Conservation (phyloP, 2,329 filamentous ascomycete species). For the Neocatenulostroma microsporum region DNA sequence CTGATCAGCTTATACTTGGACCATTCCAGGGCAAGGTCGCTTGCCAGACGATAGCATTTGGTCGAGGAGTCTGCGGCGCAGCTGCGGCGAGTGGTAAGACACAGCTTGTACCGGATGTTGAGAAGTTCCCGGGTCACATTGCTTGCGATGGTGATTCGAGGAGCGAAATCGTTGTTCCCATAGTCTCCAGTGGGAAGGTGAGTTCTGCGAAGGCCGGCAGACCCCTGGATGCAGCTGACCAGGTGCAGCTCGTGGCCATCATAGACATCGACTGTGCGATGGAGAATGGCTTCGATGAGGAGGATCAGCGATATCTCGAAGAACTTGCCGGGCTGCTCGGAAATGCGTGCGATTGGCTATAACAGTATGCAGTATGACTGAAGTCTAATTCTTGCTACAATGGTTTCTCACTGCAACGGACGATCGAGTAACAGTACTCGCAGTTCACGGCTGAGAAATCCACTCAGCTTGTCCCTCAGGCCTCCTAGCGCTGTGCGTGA, state of each 20-base stretch:
- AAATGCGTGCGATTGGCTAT: slow-evolving; percentile 56
- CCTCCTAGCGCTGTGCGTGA: too few relatives aligned
- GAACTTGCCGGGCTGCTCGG: slow-evolving; percentile 54
- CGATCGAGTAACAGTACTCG: too few relatives aligned
- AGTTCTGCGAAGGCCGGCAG: slow-evolving; percentile 15
- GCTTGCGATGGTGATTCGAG: slow-evolving; percentile 68
- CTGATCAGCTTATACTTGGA: slow-evolving; percentile 59
- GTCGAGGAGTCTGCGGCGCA: slow-evolving; percentile 66
- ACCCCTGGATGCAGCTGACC: too few relatives aligned
- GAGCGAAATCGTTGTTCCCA: slow-evolving; percentile 77
- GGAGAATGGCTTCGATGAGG: slow-evolving; percentile 58
- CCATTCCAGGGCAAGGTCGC: slow-evolving; percentile 72
- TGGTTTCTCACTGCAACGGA: too few relatives aligned
- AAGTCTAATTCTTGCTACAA: background rate
- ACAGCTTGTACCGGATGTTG: slow-evolving; percentile 61
- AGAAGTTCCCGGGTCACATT: slow-evolving; percentile 70
- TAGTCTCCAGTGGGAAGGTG: slow-evolving; percentile 47
- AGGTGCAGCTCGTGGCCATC: slow-evolving; percentile 54
- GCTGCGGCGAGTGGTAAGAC: slow-evolving; percentile 56
- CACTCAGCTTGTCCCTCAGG: too few relatives aligned
- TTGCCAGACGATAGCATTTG: slow-evolving; percentile 68
- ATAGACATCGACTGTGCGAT: slow-evolving; percentile 73
- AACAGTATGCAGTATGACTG: background rate
- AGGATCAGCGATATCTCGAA: slow-evolving; percentile 60
- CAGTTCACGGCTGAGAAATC: too few relatives aligned